Evolutionary conservation across 2,329 filamentous ascomycete species (phyloP).

Genomic region (Aureobasidium sp.): DNA sequence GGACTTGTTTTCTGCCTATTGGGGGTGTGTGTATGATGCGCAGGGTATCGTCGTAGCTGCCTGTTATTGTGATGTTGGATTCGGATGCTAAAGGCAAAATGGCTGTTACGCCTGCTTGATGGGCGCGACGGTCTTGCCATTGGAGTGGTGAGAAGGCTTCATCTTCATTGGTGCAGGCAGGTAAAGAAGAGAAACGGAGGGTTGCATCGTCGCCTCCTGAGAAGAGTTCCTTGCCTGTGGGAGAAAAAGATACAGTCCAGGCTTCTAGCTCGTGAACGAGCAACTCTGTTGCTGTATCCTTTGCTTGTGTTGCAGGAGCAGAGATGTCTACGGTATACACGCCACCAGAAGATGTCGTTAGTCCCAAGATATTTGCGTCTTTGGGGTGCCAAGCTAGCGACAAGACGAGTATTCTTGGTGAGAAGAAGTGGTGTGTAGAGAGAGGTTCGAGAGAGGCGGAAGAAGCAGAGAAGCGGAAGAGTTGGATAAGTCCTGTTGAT

Average conservation of each 20-base stretch:
- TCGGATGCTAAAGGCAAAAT: constrained; percentile 60
- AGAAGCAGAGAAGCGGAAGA: constrained; percentile 48
- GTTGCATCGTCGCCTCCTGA: constrained; percentile 74
- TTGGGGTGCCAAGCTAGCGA: constrained; percentile 67
- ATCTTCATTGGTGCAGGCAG: constrained; percentile 15
- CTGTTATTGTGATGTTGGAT: constrained; percentile 63
- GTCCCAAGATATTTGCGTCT: constrained; percentile 50
- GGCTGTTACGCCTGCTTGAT: constrained; percentile 79
- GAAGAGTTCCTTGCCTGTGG: constrained; percentile 39
- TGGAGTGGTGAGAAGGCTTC: neutral
- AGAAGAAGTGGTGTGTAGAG: constrained; percentile 44
- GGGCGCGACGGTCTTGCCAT: constrained; percentile 51
- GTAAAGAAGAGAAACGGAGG: constrained; percentile 26
- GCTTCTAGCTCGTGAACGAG: constrained; percentile 54
- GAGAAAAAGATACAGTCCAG: constrained; percentile 61
- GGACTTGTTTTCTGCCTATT: constrained; percentile 41
- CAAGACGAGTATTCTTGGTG: constrained; percentile 57
- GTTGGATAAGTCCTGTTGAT: constrained; percentile 63
- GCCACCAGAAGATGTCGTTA: constrained; percentile 63
- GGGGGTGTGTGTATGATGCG: constrained; percentile 52
- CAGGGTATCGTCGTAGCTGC: constrained; percentile 84
- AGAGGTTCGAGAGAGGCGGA: constrained; percentile 28
- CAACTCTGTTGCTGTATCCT: constrained; percentile 20
- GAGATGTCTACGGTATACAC: constrained; percentile 37
- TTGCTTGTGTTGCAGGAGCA: neutral